Evolutionary conservation across 352 stramenopile genomes (phyloP).

Genomic region (Phytopythium mirpurense): DNA sequence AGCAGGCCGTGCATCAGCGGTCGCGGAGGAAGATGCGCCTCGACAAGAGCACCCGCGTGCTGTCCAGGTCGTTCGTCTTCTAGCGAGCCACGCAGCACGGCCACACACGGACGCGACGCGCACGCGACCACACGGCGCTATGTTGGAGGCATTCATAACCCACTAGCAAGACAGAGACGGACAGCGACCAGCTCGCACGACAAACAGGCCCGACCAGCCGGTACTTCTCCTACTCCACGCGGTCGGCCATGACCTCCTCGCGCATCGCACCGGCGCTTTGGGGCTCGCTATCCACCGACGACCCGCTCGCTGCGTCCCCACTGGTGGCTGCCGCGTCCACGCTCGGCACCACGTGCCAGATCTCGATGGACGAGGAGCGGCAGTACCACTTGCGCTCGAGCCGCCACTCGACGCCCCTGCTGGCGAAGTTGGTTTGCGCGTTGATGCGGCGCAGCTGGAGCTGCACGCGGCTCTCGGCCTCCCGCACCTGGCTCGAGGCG

Average conservation of each 20-base stretch:
- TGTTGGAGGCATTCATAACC: not conserved
- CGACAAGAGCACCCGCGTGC: slow-evolving; percentile 16
- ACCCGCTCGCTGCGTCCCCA: not conserved
- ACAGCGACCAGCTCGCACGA: not conserved
- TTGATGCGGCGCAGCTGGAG: slow-evolving; percentile 74
- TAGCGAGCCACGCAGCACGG: slow-evolving; percentile 6
- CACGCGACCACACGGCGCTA: not conserved
- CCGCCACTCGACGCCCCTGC: slow-evolving; percentile 51
- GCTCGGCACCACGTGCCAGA: slow-evolving; percentile 18
- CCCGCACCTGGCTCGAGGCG: slow-evolving; percentile 60
- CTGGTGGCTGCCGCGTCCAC: not conserved
- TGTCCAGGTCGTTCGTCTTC: slow-evolving; percentile 45
- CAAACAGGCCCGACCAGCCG: not conserved
- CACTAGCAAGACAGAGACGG: too few species aligned
- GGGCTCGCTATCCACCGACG: not conserved
- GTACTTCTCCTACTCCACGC: not conserved
- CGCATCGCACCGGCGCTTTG: not conserved
- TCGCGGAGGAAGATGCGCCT: slow-evolving; percentile 19
- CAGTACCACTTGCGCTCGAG: slow-evolving; percentile 70
- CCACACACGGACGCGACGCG: not conserved
- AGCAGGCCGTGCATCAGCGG: slow-evolving; percentile 11
- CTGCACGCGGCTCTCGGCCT: slow-evolving; percentile 57
- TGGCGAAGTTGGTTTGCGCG: slow-evolving; percentile 51
- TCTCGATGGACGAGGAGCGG: slow-evolving; percentile 63
- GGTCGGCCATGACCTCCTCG: slow-evolving; percentile 2